Percentiles rank a stretch among this genome's conserved stretches.
Conservation (phyloP, 228 moss, liverwort and hornwort species). For the Sphagnum magellanicum region DNA sequence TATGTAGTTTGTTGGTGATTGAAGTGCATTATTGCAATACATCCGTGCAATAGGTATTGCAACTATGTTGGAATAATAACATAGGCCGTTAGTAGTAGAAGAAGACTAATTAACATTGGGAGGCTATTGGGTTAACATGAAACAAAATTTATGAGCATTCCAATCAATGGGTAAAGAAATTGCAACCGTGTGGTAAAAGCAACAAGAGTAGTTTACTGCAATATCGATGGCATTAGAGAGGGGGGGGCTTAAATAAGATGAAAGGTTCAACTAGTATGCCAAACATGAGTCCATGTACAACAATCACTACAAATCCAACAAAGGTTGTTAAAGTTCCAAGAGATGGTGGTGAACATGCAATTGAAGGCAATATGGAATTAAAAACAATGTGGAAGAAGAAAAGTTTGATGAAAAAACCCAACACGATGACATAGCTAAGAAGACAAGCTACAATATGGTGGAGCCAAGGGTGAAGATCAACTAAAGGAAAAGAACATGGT, state of each 20-base stretch:
- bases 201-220: constrained; percentile 76
- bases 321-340: constrained; percentile 9
- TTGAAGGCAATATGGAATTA: too few species aligned
- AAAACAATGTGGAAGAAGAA: too few species aligned
- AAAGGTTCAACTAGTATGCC: constrained; percentile 25
- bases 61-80: too few species aligned
- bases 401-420: too few species aligned
- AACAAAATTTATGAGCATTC: constrained; percentile 95
- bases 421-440: too few species aligned
- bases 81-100: too few species aligned
- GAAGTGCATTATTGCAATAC: too few species aligned
- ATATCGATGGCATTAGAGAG: constrained; percentile 94
- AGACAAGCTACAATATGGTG: too few species aligned
- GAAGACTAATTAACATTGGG: constrained; percentile 1
- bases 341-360: constrained; percentile 33
- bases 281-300: constrained; percentile 26
- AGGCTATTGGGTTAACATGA: constrained; percentile 59
- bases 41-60: too few species aligned
- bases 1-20: too few species aligned
- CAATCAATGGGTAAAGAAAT: constrained; percentile 92
- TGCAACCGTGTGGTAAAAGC: constrained; percentile 81
- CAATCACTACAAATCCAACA: constrained; percentile 12
- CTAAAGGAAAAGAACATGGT: too few species aligned
- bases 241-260: constrained; percentile 63
- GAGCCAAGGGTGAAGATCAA: too few species aligned